Evolutionary conservation across 2,329 filamentous ascomycete genomes (phyloP).

Genomic region (Sclerotinia sclerotiorum): DNA sequence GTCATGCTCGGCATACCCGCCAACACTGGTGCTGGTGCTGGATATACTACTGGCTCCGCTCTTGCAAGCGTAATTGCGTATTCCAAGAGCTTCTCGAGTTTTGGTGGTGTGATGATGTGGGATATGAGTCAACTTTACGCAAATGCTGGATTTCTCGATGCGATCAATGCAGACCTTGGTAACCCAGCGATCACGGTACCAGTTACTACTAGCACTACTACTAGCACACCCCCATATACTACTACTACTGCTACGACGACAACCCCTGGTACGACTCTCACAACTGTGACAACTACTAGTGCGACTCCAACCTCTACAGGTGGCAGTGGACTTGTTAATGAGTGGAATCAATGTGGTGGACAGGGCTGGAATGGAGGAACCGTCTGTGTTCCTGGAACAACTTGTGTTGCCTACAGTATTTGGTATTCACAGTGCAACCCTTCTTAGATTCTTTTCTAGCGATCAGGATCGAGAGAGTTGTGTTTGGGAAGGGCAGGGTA

Average conservation of each 20-base stretch:
- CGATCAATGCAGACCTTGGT: conserved; percentile 25
- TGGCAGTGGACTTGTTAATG: conserved; percentile 17
- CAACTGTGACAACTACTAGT: conserved; percentile 31
- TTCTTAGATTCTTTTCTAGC: neutral
- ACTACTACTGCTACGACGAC: conserved; percentile 32
- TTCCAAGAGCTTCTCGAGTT: conserved; percentile 55
- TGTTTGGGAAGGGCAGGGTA: rapidly evolving
- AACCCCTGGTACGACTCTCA: conserved; percentile 30
- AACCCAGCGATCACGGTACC: conserved; percentile 23
- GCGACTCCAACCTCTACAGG: conserved; percentile 24
- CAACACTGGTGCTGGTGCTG: conserved; percentile 46
- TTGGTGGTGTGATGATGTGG: conserved; percentile 70
- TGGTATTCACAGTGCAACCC: conserved; percentile 34
- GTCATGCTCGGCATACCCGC: conserved; percentile 62
- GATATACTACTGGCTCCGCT: conserved; percentile 52
- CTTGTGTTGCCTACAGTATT: conserved; percentile 25
- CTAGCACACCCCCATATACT: conserved; percentile 20
- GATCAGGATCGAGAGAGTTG: rapidly evolving
- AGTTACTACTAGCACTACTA: conserved; percentile 30
- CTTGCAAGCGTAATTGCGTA: conserved; percentile 55
- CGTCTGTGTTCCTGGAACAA: conserved; percentile 26
- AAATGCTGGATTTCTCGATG: conserved; percentile 56
- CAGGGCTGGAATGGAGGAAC: conserved; percentile 31
- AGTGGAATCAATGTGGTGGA: conserved; percentile 31
- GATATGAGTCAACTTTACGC: conserved; percentile 60